Evolutionary conservation across 495 filamentous ascomycete species (phyloP), one percentile per base, ranked within the genome.

Genomic region (Pyrenula massariospora): DNA sequence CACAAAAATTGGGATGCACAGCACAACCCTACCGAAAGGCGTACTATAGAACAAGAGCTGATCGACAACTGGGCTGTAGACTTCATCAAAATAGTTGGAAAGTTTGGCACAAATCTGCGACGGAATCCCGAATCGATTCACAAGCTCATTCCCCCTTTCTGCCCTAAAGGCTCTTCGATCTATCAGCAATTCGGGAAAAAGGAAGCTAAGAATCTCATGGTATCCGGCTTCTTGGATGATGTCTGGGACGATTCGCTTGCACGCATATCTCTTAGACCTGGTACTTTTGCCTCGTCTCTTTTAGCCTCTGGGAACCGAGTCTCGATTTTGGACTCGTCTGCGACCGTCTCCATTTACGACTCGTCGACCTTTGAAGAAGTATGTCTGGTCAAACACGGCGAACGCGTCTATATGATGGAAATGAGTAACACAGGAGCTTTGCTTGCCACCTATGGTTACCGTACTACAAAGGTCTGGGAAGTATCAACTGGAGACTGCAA

Each of bases 11-110:
- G 55, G 0, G 52, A 68, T 50, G 36, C 56, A 3, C 25, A 55
- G 10, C 53, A 52, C 8, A 54, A 52, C 10, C 62, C 62, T 1
- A 2, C 54, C 0, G 51, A 53, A 20, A 54, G 64, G 2, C 60
- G 55, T 3, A 47, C 60, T 11, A 53, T 31, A 3, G 64, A 67
- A 1, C 54, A 62, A 5, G 63, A 62, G 1, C 36, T 69, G n/a
- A 51, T 73, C 8, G 62, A 70, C 22, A 54, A 58, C 2, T 77
- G 75, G 75, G 59, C 68, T 3, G 62, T 59, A n/a, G 75, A 76
- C 53, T 55, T 77, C 0, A 58, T 68, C 5, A 72, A 73, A 48
- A 24, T 75, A 2, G 55, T 66, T 15, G 69, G 66, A 1, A 75
- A 72, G 49, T 76, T 75, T 56, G 66, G 63, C 15, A 53, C 12